Evolutionary conservation across 1,139 yeast species (phyloP), one percentile per base, ranked within the genome.

Genomic region (Suhomyces coccinellae): DNA sequence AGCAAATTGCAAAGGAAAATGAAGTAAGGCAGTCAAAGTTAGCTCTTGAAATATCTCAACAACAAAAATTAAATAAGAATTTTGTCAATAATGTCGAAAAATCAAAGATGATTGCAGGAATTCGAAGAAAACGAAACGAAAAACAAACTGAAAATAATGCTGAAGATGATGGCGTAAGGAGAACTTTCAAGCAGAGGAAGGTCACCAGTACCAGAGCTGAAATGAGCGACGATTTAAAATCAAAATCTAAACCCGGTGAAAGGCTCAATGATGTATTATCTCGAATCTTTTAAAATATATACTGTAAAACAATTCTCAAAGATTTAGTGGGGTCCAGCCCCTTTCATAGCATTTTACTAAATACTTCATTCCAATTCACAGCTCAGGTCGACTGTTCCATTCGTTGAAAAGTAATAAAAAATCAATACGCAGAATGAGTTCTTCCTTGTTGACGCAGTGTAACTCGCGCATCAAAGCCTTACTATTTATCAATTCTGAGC

Each of bases 1-100:
- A 87, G 61, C 97, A 93, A 62, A 87, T 93, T 53, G 91, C 97
- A 6, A 82, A 81, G 58, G 99, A 93, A 66, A 85, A 87, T 54
- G 97, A 91, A 63, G 77, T 86, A 36, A 82, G 97, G 66, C 96
- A 89, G 59, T 83, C 93, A 45, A 89, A 88, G 66, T 73, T 93
- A 59, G 83, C 91, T 45, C 79, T 95, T 52, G 98, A 95, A 64
- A 79, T 93, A 37, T 80, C 95, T 1, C 97, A 88, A 63, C 97
- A 95, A 43, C 86, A 84, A 50, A 85, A 87, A 57, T 77, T 91
- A 65, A 91, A 90, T 67, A 88, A 89, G 67, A 79, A 85, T 22
- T 95, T 85, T 61, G 77, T 91, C 47, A 79, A 79, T 53, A 91
- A 90, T 57, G 93, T 93, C 31, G 98, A 91, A 61, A 82, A 81